Percentiles rank a stretch among this genome's conserved stretches.
These are phyloP conservation scores for Tubosaeta brunneosetosa DNA, from an alignment of 768 basidiomycete genomes.

Conservation along the genomic window DNA sequence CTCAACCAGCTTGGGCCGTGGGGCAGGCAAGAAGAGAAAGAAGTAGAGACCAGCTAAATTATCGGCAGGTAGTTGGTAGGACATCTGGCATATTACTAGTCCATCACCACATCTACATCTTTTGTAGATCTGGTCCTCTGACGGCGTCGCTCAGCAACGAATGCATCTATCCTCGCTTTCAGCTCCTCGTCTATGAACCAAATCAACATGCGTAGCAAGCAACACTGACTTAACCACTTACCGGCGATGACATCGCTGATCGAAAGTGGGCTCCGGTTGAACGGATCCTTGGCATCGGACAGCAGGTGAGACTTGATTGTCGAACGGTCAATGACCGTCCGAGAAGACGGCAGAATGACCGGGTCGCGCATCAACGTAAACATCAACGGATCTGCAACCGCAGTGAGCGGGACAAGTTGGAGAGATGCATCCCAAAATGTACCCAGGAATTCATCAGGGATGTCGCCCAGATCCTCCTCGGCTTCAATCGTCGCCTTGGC, in stretches of 20 bases:
- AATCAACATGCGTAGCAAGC: slow-evolving; percentile 5
- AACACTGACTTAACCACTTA: slow-evolving; percentile 34
- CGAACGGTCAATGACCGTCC: slow-evolving; percentile 71
- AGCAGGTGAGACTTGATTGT: slow-evolving; percentile 95
- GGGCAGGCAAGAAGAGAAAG: slow-evolving; percentile 29
- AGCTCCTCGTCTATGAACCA: slow-evolving; percentile 55
- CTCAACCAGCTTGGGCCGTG: slow-evolving; percentile 20
- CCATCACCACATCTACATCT: slow-evolving; percentile 31
- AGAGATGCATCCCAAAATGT: slow-evolving; percentile 18
- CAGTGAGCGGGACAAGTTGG: not conserved
- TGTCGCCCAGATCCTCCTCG: slow-evolving; percentile 87
- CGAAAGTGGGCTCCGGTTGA: slow-evolving; percentile 81
- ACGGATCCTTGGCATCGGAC: slow-evolving; percentile 90
- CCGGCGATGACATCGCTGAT: slow-evolving; percentile 78
- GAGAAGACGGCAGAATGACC: slow-evolving; percentile 82
- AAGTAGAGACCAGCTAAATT: slow-evolving; percentile 21
- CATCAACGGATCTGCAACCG: slow-evolving; percentile 76
- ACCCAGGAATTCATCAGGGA: slow-evolving; percentile 96
- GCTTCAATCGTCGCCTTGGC: slow-evolving; percentile 75
- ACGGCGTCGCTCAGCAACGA: slow-evolving; percentile 53
- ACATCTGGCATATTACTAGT: slow-evolving; percentile 13
- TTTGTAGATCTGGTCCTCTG: slow-evolving; percentile 26
- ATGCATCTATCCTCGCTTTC: slow-evolving; percentile 70
- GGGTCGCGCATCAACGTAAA: slow-evolving; percentile 94
- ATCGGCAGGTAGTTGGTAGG: slow-evolving; percentile 2